Evolutionary conservation across 2,329 filamentous ascomycete genomes (phyloP).

Genomic region (Colletotrichum godetiae): DNA sequence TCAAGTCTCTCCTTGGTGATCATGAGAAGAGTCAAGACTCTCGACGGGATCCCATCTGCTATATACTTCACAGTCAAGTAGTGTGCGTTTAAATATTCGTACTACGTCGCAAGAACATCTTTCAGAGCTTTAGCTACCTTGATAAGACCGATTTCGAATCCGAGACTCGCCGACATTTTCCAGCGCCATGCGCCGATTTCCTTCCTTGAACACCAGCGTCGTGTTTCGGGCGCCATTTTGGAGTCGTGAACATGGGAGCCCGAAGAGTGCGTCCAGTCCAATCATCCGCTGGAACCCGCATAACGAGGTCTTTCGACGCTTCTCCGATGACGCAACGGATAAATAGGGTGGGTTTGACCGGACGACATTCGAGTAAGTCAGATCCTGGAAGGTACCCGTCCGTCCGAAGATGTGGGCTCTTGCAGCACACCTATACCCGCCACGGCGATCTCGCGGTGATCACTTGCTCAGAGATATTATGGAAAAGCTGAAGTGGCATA

Average conservation of each 20-base stretch:
- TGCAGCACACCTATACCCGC: neutral
- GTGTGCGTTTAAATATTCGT: neutral
- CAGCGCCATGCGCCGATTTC: slow-evolving; percentile 24
- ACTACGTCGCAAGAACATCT: neutral
- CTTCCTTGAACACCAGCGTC: slow-evolving; percentile 17
- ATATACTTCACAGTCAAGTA: neutral
- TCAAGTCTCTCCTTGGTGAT: neutral
- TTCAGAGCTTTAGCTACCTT: neutral
- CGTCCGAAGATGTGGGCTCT: neutral
- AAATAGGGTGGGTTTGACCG: slow-evolving; percentile 11
- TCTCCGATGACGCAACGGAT: slow-evolving; percentile 38
- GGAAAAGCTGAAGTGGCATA: slow-evolving; percentile 37
- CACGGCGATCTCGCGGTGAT: neutral
- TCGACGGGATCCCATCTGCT: neutral
- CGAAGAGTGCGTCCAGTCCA: slow-evolving; percentile 18
- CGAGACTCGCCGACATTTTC: slow-evolving; percentile 30
- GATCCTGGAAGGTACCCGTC: neutral
- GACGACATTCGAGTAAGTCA: slow-evolving; percentile 13
- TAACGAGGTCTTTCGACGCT: slow-evolving; percentile 39
- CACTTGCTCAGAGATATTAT: slow-evolving; percentile 14
- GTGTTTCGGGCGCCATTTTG: slow-evolving; percentile 30
- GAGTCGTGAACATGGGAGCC: slow-evolving; percentile 22
- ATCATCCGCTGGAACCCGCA: slow-evolving; percentile 14
- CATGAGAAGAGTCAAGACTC: neutral
- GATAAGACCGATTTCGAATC: neutral